These are phyloP conservation scores for Scutellaria baicalensis DNA, from an alignment of 257 asterid genomes.

Conservation along the genomic window DNA sequence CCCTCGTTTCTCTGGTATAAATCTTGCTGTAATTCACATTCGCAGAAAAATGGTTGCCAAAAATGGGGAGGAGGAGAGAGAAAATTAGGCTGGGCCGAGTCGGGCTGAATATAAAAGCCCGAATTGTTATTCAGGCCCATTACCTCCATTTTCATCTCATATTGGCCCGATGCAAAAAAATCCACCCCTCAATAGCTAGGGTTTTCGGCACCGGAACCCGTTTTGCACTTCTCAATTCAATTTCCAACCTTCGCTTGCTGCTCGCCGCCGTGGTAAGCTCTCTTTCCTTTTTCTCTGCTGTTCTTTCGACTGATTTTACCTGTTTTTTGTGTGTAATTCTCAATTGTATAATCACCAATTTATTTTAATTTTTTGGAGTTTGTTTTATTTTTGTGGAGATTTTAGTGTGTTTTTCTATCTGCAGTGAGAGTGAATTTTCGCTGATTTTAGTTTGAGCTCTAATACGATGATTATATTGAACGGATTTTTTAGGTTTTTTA, in stretches of 20 bases:
- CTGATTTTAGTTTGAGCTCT: neutral
- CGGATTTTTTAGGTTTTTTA: neutral
- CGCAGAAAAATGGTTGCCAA: neutral
- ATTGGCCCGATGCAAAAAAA: slow-evolving; percentile 22
- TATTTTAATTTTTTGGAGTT: neutral
- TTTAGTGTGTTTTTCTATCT: neutral
- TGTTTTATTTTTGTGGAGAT: neutral
- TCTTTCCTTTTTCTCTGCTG: neutral
- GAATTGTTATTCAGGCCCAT: slow-evolving; percentile 26
- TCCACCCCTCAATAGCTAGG: slow-evolving; percentile 21
- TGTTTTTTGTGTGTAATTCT: neutral
- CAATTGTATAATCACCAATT: neutral
- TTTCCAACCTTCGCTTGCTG: slow-evolving; percentile 14
- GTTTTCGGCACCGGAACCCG: slow-evolving; percentile 6
- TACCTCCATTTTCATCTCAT: slow-evolving; percentile 5
- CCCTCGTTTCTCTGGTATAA: neutral
- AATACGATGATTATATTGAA: neutral
- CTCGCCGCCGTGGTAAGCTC: slow-evolving; percentile 12
- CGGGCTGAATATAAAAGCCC: slow-evolving; percentile 35
- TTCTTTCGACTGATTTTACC: neutral
- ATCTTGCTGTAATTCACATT: neutral
- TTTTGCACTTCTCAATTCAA: slow-evolving; percentile 3
- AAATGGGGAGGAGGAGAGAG: neutral
- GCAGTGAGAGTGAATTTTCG: neutral
- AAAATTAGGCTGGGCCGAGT: slow-evolving; percentile 27